Evolutionary conservation across 768 basidiomycete genomes (phyloP).

Genomic region (Hortiboletus flavorubellus): DNA sequence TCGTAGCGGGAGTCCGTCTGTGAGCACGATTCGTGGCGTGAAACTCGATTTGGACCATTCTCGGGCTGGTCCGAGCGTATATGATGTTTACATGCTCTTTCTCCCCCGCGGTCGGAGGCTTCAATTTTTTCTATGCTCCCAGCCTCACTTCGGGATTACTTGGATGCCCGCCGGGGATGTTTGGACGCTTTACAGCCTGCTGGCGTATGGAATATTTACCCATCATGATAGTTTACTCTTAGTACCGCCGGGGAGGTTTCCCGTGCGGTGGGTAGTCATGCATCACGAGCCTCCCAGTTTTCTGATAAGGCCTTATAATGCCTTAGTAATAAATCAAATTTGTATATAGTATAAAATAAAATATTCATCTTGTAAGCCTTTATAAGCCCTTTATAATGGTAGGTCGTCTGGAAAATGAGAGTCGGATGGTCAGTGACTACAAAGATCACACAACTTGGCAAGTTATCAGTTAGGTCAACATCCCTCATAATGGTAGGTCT

Average conservation of each 20-base stretch:
- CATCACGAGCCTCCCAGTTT: too few species aligned
- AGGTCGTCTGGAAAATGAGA: too few species aligned
- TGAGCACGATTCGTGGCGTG: slow-evolving; percentile 27
- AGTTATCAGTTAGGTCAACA: too few species aligned
- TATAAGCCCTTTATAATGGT: too few species aligned
- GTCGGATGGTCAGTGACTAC: too few species aligned
- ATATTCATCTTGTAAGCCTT: too few species aligned
- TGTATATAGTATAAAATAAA: too few species aligned
- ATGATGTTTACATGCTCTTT: slow-evolving; percentile 11
- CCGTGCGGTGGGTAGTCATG: neutral
- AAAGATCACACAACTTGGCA: too few species aligned
- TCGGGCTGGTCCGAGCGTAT: slow-evolving; percentile 18
- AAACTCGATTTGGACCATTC: slow-evolving; percentile 28
- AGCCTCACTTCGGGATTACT: neutral
- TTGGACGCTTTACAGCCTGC: too few species aligned
- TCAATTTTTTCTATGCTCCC: neutral
- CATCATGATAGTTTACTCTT: neutral
- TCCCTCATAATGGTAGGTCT: too few species aligned
- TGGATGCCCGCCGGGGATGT: neutral
- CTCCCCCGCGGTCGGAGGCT: slow-evolving; percentile 22
- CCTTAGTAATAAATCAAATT: too few species aligned
- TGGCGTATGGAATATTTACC: neutral
- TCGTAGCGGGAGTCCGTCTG: slow-evolving; percentile 8
- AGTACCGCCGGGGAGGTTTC: neutral
- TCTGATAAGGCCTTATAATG: too few species aligned